Conservation (phyloP, 2,329 filamentous ascomycete genomes). For the Fusarium coicis region DNA sequence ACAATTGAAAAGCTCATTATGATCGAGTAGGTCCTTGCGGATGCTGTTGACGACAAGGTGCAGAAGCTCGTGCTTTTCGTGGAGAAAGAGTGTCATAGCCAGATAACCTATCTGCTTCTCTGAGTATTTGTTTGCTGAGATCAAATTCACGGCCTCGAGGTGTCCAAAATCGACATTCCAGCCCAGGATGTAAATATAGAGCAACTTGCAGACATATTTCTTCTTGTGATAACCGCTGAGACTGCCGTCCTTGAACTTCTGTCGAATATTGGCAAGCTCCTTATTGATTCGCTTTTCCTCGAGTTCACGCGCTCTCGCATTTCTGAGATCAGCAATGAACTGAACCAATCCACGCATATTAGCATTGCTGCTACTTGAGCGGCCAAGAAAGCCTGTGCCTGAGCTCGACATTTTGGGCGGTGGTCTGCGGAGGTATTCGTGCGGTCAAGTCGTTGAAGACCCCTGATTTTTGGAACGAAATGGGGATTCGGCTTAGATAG, state of each 20-base stretch:
- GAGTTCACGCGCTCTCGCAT: slow-evolving; percentile 91
- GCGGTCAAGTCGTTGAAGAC: slow-evolving; percentile 36
- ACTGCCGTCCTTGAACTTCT: slow-evolving; percentile 97
- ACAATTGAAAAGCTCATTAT: slow-evolving; percentile 98
- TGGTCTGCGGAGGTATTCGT: slow-evolving; percentile 15
- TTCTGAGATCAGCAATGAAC: slow-evolving; percentile 96
- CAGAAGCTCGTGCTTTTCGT: slow-evolving; percentile 95
- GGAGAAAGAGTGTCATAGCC: slow-evolving; percentile 95
- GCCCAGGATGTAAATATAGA: slow-evolving; percentile 98
- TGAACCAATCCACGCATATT: slow-evolving; percentile 90
- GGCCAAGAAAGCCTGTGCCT: slow-evolving; percentile 71
- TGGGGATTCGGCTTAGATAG: slow-evolving; percentile 21
- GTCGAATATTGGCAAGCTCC: slow-evolving; percentile 95
- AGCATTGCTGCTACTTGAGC: slow-evolving; percentile 71
- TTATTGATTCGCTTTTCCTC: slow-evolving; percentile 99
- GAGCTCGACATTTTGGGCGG: slow-evolving; percentile 63
- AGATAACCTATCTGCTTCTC: slow-evolving; percentile 99
- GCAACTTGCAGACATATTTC: slow-evolving; percentile 99
- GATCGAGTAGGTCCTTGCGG: slow-evolving; percentile 91
- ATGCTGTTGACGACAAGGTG: slow-evolving; percentile 99
- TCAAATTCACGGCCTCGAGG: slow-evolving; percentile 96
- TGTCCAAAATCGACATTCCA: slow-evolving; percentile 99
- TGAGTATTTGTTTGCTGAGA: slow-evolving; percentile 96
- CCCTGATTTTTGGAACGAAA: slow-evolving; percentile 37
- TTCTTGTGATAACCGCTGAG: slow-evolving; percentile 98